Base-by-base conservation (phyloP, 768 basidiomycete genomes). In the Serendipita vermifera region DNA sequence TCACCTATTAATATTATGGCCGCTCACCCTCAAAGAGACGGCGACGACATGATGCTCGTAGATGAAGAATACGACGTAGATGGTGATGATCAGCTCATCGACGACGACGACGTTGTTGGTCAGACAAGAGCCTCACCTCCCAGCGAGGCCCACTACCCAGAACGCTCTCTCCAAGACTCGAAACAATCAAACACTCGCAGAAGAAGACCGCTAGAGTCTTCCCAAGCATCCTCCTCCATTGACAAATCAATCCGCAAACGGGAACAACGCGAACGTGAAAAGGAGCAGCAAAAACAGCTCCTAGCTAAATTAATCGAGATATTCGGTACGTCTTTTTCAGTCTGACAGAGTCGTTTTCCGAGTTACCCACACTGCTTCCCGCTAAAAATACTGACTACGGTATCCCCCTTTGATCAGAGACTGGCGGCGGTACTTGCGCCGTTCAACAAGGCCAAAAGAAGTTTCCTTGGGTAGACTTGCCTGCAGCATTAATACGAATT, bases 371-470 rank as follows among this genome's bases (percentile, higher is more conserved):
- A 27, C 17, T 51, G 15, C 39, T 41, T n/a, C 39, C 39, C 15
- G 15, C n/a, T 38, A 38, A 38, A 38, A 13, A 38, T 38, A 38
- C 36, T 17, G 13, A 13, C 36, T 38, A 13, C 36, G 17, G 17
- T 13, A 38, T 38, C 17, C 17, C 39, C 39, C 11, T 38, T n/a
- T 26, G 17, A 27, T 11, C 46, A 51, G 46, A 51, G 46, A 31
- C 46, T 24, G 46, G 46, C 46, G 46, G 46, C 17, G 46, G 46
- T n/a, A 51, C 46, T 7, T 51, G 46, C 32, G 46, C 46, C 46
- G 46, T 51, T 31, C 46, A 51, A 31, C 46, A 51, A 51, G 46
- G 46, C 9, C 46, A 51, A 31, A 51, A 51, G 46, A 51, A 51
- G 29, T 51, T 51, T 31, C 46, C 46, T 22, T 51, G 46, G 46